These are phyloP conservation scores for Eragrostis curvula DNA, from an alignment of 176 grass and related monocot species.

Conservation along the genomic window DNA sequence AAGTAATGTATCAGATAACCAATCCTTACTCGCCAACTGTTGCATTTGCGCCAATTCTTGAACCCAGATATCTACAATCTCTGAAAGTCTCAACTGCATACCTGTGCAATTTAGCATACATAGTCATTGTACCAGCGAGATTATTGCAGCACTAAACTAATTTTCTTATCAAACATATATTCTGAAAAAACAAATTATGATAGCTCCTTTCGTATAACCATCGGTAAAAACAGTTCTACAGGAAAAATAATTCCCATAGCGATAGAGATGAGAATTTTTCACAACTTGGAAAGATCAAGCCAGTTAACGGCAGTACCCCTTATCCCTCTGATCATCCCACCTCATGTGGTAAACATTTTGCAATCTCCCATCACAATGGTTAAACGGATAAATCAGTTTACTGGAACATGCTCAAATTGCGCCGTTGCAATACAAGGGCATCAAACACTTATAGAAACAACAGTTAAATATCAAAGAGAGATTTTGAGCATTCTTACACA, in stretches of 20 bases:
- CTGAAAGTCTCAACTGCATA: conserved; percentile 82
- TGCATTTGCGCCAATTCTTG: conserved; percentile 82
- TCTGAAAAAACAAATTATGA: neutral
- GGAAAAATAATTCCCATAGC: too few species aligned
- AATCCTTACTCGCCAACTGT: conserved; percentile 88
- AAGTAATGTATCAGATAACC: conserved; percentile 4
- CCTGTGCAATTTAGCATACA: conserved; percentile 39
- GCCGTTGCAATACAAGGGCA: neutral
- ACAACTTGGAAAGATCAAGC: too few species aligned
- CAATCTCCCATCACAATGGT: too few species aligned
- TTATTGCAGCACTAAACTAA: neutral
- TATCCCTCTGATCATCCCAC: too few species aligned
- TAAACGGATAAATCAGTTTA: too few species aligned
- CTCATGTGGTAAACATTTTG: too few species aligned
- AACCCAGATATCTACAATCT: conserved; percentile 85
- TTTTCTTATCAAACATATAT: conserved; percentile 11
- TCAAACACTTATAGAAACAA: neutral
- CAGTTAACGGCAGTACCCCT: neutral
- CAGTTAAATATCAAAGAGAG: conserved; percentile 17
- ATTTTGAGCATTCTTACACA: conserved; percentile 43
- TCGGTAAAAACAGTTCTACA: too few species aligned
- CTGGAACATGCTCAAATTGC: too few species aligned
- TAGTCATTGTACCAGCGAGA: conserved; percentile 3
- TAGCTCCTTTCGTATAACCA: conserved; percentile 8
- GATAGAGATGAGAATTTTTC: too few species aligned